phyloP scores from a whole-genome alignment of 2,329 filamentous ascomycete genomes.

The Aspergillus japonicus region DNA sequence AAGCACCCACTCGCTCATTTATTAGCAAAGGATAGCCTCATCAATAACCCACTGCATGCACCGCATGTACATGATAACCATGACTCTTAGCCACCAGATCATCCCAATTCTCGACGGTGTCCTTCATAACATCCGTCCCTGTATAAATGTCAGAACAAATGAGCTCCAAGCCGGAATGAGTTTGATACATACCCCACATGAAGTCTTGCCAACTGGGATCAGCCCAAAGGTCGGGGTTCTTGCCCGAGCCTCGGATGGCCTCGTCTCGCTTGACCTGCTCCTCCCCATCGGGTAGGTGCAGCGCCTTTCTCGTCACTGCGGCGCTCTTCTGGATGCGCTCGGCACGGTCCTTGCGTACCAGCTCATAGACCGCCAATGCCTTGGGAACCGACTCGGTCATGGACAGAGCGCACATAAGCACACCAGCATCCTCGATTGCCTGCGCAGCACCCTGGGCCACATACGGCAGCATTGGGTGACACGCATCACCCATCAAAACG shows the following conservation, averaged over 20 bases:
- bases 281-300: constrained; percentile 2
- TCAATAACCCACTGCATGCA: constrained; percentile 2
- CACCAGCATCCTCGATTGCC: constrained; percentile 4
- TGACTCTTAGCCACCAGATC: background rate
- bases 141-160: background rate
- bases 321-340: constrained; percentile 1
- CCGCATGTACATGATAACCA: background rate
- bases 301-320: background rate
- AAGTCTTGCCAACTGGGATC: constrained; percentile 4
- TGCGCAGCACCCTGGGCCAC: constrained; percentile 7
- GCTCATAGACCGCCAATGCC: background rate
- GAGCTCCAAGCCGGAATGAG: too few species aligned
- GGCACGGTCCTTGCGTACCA: background rate
- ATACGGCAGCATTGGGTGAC: constrained; percentile 9
- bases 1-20: background rate
- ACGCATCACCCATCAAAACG: constrained; percentile 3
- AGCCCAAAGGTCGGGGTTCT: constrained; percentile 4
- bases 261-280: constrained; percentile 1
- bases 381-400: background rate
- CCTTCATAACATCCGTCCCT: constrained; percentile 5
- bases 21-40: background rate
- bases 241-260: background rate
- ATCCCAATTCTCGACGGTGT: background rate
- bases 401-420: background rate
- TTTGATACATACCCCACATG: background rate